Percentiles rank a stretch among this genome's conserved stretches.
Evolutionary conservation across 495 filamentous ascomycete genomes (phyloP).

Genomic region (Terfezia boudieri): DNA sequence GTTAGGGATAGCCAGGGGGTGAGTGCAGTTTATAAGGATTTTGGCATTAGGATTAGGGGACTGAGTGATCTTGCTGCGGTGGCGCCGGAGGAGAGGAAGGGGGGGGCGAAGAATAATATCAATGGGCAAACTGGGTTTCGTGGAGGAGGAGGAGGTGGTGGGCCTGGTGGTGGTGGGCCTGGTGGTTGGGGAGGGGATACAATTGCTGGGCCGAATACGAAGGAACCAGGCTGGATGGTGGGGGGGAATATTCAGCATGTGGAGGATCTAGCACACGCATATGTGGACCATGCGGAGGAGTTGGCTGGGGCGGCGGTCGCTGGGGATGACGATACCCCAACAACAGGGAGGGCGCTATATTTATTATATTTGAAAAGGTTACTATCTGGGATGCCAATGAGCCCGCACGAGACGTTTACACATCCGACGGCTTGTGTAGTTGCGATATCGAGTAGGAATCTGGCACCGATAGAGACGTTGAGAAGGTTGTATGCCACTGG

Average conservation of each 20-base stretch:
- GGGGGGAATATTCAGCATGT: constrained; percentile 33
- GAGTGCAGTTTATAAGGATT: constrained; percentile 70
- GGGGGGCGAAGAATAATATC: background rate
- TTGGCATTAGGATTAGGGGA: constrained; percentile 60
- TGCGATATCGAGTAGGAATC: constrained; percentile 73
- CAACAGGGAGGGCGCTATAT: constrained; percentile 34
- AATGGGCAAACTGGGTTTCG: too few species aligned
- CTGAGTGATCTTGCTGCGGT: constrained; percentile 32
- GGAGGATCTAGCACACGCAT: constrained; percentile 35
- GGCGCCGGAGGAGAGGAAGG: background rate
- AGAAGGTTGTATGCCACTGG: constrained; percentile 60
- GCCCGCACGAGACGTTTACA: constrained; percentile 74
- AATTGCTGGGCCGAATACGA: background rate
- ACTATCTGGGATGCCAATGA: constrained; percentile 50
- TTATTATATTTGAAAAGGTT: constrained; percentile 61
- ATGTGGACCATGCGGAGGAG: constrained; percentile 26
- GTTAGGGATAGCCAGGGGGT: constrained; percentile 73
- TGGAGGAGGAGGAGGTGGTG: too few species aligned
- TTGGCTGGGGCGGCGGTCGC: constrained; percentile 12
- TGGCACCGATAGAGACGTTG: constrained; percentile 59
- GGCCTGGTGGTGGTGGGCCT: too few species aligned
- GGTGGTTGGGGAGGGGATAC: background rate
- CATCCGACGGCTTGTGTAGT: constrained; percentile 94
- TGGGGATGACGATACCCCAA: constrained; percentile 8
- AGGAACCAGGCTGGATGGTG: constrained; percentile 1